Evolutionary conservation across 106 monocot genomes (phyloP).

Genomic region (Dendrobium officinale): DNA sequence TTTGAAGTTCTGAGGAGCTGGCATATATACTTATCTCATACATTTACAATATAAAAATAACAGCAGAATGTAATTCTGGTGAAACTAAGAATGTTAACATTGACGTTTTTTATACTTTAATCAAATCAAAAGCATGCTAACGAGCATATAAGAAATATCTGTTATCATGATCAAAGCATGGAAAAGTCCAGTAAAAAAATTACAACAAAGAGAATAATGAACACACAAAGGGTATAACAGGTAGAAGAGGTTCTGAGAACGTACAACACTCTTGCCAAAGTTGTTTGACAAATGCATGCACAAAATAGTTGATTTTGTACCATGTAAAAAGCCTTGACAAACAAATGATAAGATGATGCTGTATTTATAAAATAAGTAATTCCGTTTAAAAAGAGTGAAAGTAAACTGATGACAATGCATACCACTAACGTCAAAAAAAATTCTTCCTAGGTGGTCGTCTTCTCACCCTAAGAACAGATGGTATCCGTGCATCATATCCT

Average conservation of each 20-base stretch:
- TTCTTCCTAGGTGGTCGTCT: slow-evolving; percentile 61
- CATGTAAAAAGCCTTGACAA: background rate
- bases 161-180: background rate
- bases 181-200: background rate
- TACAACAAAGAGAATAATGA: background rate
- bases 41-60: background rate
- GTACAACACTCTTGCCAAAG: background rate
- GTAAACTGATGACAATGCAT: slow-evolving; percentile 12
- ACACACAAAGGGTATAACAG: background rate
- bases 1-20: background rate
- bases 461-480: slow-evolving; percentile 53
- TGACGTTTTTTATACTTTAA: background rate
- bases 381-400: background rate
- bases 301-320: background rate
- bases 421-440: slow-evolving; percentile 51
- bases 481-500: slow-evolving; percentile 54
- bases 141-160: background rate
- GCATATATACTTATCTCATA: background rate
- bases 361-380: background rate
- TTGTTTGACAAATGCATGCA: background rate
- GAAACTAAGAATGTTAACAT: background rate
- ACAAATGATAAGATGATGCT: background rate
- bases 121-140: slow-evolving; percentile 6
- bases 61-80: background rate
- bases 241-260: background rate